phyloP scores from a whole-genome alignment of 441 rosid genomes.

The Croton setiger region DNA sequence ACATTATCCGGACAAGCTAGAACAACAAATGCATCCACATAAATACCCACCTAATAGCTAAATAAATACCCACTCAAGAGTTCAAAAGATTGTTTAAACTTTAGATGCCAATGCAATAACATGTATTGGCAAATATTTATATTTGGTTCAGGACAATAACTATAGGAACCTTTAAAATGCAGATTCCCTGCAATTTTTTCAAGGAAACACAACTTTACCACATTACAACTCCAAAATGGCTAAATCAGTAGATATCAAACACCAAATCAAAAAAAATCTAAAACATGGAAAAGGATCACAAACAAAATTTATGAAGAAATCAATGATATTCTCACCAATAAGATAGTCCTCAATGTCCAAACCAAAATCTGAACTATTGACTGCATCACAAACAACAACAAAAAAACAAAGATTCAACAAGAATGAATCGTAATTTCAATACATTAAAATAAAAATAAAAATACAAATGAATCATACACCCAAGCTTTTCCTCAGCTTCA shows the following conservation, averaged over 20 bases:
- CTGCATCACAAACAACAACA: conserved; percentile 40
- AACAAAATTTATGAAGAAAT: neutral
- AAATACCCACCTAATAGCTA: neutral
- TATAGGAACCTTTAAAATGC: neutral
- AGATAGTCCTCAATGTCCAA: conserved; percentile 92
- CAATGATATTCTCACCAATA: conserved; percentile 45
- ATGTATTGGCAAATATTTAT: neutral
- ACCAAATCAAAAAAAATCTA: neutral
- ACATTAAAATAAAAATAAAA: neutral
- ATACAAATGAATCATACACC: conserved; percentile 45
- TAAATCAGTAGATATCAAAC: neutral
- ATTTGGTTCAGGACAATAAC: neutral
- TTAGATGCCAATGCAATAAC: neutral
- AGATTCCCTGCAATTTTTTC: neutral
- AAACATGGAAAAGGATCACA: neutral
- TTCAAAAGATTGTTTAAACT: neutral
- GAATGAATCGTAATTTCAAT: neutral
- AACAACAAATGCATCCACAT: neutral
- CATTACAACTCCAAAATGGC: neutral
- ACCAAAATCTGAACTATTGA: conserved; percentile 58
- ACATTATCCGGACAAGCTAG: neutral
- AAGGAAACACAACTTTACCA: neutral
- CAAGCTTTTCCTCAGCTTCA: conserved; percentile 76
- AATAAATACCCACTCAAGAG: neutral
- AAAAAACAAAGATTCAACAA: conserved; percentile 16